Percentiles rank a stretch among this genome's conserved stretches.
Conservation (phyloP, 768 basidiomycete species). For the Tricholoma bakamatsutake region DNA sequence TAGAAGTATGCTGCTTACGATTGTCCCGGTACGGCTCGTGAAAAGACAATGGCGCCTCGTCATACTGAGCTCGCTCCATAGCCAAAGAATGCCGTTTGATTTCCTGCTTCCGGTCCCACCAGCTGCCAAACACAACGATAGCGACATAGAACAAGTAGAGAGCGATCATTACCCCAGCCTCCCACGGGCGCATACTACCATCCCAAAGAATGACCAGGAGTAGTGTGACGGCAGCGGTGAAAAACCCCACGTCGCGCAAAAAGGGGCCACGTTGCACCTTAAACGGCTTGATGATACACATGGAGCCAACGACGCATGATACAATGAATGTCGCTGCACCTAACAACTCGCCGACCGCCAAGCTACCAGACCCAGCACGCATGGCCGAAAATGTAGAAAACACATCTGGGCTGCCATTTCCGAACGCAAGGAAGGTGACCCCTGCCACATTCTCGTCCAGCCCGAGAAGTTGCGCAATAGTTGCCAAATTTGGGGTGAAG, state of each 20-base stretch:
- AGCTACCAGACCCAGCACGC: conserved; percentile 73
- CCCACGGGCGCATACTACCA: conserved; percentile 61
- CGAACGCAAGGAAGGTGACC: conserved; percentile 94
- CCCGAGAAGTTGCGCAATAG: conserved; percentile 79
- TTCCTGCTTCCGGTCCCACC: conserved; percentile 63
- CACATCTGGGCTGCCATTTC: conserved; percentile 94
- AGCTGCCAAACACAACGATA: conserved; percentile 69
- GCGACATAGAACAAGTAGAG: conserved; percentile 76
- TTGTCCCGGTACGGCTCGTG: conserved; percentile 57
- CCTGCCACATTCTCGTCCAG: conserved; percentile 93
- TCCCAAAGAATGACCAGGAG: conserved; percentile 77
- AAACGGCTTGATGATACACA: conserved; percentile 96
- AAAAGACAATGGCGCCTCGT: conserved; percentile 35
- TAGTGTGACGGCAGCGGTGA: conserved; percentile 74
- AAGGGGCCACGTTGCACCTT: conserved; percentile 76
- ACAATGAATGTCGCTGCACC: conserved; percentile 96
- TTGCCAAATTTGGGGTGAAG: conserved; percentile 94
- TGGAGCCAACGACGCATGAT: conserved; percentile 94
- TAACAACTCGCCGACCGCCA: conserved; percentile 92
- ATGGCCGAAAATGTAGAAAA: conserved; percentile 96
- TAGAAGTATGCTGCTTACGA: conserved; percentile 32
- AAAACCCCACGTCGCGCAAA: conserved; percentile 92
- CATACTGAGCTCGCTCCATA: conserved; percentile 54
- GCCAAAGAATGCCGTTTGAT: conserved; percentile 40
- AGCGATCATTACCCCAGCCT: conserved; percentile 63